Evolutionary conservation across 2,329 filamentous ascomycete species (phyloP), one percentile per base, ranked within the genome.

Genomic region (Coleophoma crateriformis): DNA sequence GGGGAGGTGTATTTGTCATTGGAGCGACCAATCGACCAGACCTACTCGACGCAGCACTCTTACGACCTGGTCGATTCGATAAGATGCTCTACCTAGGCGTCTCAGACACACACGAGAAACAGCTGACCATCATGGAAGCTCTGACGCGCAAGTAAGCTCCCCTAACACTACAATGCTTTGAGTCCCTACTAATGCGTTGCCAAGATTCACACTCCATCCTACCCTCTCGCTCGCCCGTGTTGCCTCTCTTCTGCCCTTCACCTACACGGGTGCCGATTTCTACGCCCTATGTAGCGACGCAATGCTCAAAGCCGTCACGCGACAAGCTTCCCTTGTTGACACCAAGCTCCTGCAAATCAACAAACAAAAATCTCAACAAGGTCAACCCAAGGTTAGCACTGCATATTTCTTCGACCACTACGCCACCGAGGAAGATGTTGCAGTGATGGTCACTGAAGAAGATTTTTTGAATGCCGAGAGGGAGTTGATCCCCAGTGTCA

Each of bases 51-150:
- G 89, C 89, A 56, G 94, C 92, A 4, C 73, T 99, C 50, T 74
- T 97, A 41, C 82, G 92, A 48, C 94, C 92, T 1, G 92, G 92
- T 2, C 79, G 92, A 52, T 97, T 99, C 67, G 94, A 99, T 66
- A 97, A 97, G 75, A 95, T 97, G 91, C 79, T 99, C 32, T 99
- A 97, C 64, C 76, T 99, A 12, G 94, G 94, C 34, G 90, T 99
- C 8, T 95, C 90, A 7, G 94, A 99, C 68, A 96, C 91, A 4
- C 92, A 97, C 62, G 88, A 95, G 15, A 97, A 97, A 73, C 94
- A 99, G 70, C 81, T 89, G 54, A 96, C 85, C 19, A 97, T 99
- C 56, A 72, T 99, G 64, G 90, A 97, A 67, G 94, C 94, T 1
- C 72, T 99, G 64, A 97, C 94, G 2, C 80, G 94, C 62, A 99